These are phyloP conservation scores for Stipa capillata DNA, from an alignment of 176 grass and related monocot genomes.

Conservation along the genomic window DNA sequence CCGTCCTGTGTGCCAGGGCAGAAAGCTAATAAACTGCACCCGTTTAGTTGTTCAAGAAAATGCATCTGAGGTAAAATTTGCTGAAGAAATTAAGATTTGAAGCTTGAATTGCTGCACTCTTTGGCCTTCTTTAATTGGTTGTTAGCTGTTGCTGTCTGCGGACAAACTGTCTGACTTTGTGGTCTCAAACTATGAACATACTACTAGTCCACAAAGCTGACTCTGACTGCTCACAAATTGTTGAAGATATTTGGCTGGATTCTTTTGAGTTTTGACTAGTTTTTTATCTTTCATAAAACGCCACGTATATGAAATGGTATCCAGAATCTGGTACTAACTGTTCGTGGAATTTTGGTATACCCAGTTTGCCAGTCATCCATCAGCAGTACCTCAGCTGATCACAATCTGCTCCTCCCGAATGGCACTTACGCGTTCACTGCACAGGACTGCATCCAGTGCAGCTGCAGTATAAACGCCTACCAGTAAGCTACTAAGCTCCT, in stretches of 20 bases:
- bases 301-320: not conserved
- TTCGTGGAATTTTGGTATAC: not conserved
- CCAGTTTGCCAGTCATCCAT: constrained; percentile 64
- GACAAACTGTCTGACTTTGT: constrained; percentile 1
- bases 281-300: not conserved
- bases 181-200: not conserved
- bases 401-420: constrained; percentile 31
- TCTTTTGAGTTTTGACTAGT: not conserved
- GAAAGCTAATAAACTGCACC: not conserved
- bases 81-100: not conserved
- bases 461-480: constrained; percentile 49
- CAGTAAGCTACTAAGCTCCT: constrained; percentile 33
- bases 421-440: constrained; percentile 47
- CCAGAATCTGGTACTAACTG: not conserved
- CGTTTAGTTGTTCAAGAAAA: not conserved
- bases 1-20: not conserved
- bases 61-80: not conserved
- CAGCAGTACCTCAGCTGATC: constrained; percentile 28
- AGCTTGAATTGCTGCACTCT: not conserved
- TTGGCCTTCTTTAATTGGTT: not conserved
- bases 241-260: not conserved
- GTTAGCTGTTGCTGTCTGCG: constrained; percentile 18
- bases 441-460: constrained; percentile 45
- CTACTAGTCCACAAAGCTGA: not conserved
- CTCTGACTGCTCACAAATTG: not conserved